phyloP scores from a whole-genome alignment of 306 rosid species.

The Begonia fuchsioides region DNA sequence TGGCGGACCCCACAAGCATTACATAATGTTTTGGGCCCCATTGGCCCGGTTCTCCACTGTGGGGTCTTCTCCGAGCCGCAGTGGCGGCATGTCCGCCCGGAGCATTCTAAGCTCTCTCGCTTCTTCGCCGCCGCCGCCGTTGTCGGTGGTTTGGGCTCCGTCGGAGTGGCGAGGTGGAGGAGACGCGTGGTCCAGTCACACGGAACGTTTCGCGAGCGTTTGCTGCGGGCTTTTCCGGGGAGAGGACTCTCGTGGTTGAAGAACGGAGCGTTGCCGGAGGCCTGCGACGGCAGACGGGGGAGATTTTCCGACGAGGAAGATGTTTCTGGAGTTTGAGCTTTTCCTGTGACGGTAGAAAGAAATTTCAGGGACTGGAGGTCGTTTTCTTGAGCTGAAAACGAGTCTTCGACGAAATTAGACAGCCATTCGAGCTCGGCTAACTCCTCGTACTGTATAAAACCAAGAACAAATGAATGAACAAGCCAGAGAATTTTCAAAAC shows the following conservation, averaged over 20 bases:
- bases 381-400: constrained; percentile 41
- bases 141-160: constrained; percentile 5
- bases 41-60: constrained; percentile 37
- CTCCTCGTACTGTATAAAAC: constrained; percentile 31
- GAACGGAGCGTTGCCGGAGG: constrained; percentile 20
- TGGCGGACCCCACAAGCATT: constrained; percentile 34
- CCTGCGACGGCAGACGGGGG: background rate
- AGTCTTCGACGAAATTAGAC: constrained; percentile 57
- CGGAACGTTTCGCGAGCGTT: constrained; percentile 47
- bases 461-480: background rate
- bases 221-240: constrained; percentile 56
- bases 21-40: constrained; percentile 38
- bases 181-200: constrained; percentile 72
- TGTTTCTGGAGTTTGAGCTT: constrained; percentile 29
- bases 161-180: constrained; percentile 16
- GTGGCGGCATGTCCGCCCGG: constrained; percentile 28
- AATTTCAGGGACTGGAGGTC: constrained; percentile 25
- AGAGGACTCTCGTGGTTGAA: constrained; percentile 28
- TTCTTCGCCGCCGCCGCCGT: constrained; percentile 17
- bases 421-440: constrained; percentile 67
- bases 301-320: constrained; percentile 42
- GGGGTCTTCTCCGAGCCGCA: constrained; percentile 39
- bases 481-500: background rate
- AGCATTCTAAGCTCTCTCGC: constrained; percentile 22
- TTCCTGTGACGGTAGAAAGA: constrained; percentile 10